Percentiles rank a stretch among this genome's conserved stretches.
Conservation (phyloP, 2,329 filamentous ascomycete species). For the Neofusicoccum parvum region DNA sequence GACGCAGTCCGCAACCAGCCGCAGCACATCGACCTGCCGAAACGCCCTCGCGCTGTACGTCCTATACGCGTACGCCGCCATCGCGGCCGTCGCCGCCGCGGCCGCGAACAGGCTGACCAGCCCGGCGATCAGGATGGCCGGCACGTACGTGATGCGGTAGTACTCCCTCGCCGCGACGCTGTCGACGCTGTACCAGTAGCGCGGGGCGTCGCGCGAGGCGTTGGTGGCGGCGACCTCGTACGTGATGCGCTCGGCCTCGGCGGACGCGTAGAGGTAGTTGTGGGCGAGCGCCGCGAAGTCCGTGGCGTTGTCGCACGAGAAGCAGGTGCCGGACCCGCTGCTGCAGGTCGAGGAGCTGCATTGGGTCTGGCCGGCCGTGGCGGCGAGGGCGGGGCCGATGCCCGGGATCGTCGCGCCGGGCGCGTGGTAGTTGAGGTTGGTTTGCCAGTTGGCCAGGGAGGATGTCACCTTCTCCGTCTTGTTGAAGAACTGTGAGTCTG, state of each 20-base stretch:
- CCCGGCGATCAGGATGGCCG: not conserved
- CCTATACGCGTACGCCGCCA: not conserved
- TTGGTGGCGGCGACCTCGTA: not conserved
- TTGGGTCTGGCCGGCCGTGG: not conserved
- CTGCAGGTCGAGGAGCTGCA: not conserved
- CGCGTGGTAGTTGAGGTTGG: slow-evolving; percentile 6
- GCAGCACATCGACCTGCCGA: not conserved
- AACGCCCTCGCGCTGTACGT: not conserved
- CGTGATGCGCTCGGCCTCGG: not conserved
- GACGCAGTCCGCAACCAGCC: not conserved
- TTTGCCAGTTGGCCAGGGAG: slow-evolving; percentile 1
- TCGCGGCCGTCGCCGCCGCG: not conserved
- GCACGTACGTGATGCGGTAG: not conserved
- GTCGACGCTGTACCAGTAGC: not conserved
- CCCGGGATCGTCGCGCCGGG: not conserved
- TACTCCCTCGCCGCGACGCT: not conserved
- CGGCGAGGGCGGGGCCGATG: not conserved
- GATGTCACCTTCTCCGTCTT: not conserved
- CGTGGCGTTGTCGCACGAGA: not conserved
- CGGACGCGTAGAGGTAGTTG: not conserved
- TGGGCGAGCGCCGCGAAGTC: not conserved
- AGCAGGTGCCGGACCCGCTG: no score
- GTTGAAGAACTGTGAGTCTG: not conserved
- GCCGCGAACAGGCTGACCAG: not conserved
- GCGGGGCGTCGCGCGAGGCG: not conserved